These are phyloP conservation scores for Talaromyces sp. DNA, from an alignment of 2,329 filamentous ascomycete species.

Conservation along the genomic window DNA sequence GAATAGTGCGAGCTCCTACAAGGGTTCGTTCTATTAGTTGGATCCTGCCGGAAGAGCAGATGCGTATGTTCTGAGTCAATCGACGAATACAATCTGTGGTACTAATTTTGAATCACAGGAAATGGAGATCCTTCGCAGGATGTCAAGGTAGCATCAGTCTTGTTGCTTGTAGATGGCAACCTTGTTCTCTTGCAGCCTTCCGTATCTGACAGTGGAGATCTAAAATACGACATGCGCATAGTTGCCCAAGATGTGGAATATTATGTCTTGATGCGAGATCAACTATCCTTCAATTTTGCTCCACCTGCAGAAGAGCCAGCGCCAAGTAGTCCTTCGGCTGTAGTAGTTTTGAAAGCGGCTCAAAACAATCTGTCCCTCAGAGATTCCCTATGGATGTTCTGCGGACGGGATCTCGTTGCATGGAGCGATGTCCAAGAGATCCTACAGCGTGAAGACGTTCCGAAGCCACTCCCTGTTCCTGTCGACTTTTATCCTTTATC, in stretches of 20 bases:
- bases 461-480: conserved; percentile 69
- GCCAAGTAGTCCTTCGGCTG: conserved; percentile 49
- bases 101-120: conserved; percentile 36
- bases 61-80: conserved; percentile 51
- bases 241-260: conserved; percentile 96
- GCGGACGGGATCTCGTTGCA: conserved; percentile 76
- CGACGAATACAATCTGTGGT: conserved; percentile 14
- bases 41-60: conserved; percentile 87
- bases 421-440: conserved; percentile 90
- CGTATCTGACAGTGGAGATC: conserved; percentile 71
- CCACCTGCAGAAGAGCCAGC: conserved; percentile 46
- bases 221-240: conserved; percentile 98
- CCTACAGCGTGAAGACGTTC: conserved; percentile 69
- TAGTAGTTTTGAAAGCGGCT: conserved; percentile 43
- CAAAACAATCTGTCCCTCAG: conserved; percentile 58
- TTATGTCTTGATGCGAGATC: conserved; percentile 87
- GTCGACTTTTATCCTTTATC: conserved; percentile 97
- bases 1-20: conserved; percentile 89
- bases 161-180: conserved; percentile 97
- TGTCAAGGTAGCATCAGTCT: conserved; percentile 84
- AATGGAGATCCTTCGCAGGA: conserved; percentile 95
- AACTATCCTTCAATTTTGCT: conserved; percentile 53
- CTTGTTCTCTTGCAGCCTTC: conserved; percentile 88
- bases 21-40: conserved; percentile 91
- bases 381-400: conserved; percentile 93